Base-by-base conservation (phyloP, 257 asterid species). In the Solanum okadae region DNA sequence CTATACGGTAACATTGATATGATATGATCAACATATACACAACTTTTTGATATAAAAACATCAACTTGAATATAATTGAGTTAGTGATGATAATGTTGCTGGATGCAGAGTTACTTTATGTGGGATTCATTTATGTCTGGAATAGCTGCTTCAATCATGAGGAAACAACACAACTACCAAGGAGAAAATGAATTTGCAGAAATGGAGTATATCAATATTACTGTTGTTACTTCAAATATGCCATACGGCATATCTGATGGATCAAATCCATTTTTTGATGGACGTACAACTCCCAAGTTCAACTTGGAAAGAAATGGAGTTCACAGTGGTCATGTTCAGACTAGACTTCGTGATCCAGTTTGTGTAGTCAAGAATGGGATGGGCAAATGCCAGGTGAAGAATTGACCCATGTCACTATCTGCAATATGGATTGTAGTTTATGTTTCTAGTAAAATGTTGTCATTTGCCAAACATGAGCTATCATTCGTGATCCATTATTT, bases 241-340 rank as follows among this genome's bases (percentile, higher is more conserved):
- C 98, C 98, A 4, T 93, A 94, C 46, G 97, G 95, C 25, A 31
- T 89, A 90, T 89, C 92, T 0, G 94, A 95, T 87, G 94, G 95
- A 87, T 96, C 99, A 44, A 96, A 96, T 92, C 96, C 98, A 11
- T 90, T 94, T 89, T 95, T 94, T 83, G 85, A 93, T 88, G 96
- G 94, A 81, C 88, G 65, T 22, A 85, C 84, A 84, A 89, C 76
- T 65, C 97, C 97, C 1, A 94, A 90, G 72, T 95, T 96, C 86
- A 89, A 87, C 56, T 88, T 94, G 33, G 77, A n/a, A 82, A 92
- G 90, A 89, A 83, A 92, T 67, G 96, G 96, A 31, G 94, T 94
- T 85, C 98, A 96, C 23, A 94, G 98, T 78, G 98, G 99, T 84
- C 98, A 96, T 89, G 95, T 94, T 86, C 98, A 94, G 90, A 93